Percentiles rank a stretch among this genome's conserved stretches.
Evolutionary conservation across 2,329 filamentous ascomycete species (phyloP).

Genomic region (Verticillium dahliae): DNA sequence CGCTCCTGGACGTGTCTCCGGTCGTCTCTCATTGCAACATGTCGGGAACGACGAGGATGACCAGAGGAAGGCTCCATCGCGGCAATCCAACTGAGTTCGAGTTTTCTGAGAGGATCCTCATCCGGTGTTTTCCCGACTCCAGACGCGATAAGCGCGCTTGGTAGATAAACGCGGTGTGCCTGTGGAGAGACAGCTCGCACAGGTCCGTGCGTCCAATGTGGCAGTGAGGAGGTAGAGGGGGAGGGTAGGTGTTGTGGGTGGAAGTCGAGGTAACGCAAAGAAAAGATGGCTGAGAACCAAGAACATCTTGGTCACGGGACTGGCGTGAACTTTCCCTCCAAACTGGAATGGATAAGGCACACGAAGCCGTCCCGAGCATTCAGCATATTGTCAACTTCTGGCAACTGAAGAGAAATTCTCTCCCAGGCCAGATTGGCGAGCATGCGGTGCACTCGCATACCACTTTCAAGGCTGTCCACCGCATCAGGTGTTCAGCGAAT

Average conservation of each 20-base stretch:
- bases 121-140: constrained; percentile 11
- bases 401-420: neutral
- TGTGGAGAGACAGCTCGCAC: neutral
- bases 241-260: neutral
- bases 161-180: neutral
- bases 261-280: neutral
- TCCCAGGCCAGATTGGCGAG: neutral
- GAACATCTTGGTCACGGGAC: neutral
- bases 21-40: constrained; percentile 35
- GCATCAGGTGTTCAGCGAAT: neutral
- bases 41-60: constrained; percentile 15
- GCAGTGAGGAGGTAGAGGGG: neutral
- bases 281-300: neutral
- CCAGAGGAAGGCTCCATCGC: constrained; percentile 8
- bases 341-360: neutral
- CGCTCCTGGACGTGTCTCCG: constrained; percentile 31
- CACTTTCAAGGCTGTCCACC: neutral
- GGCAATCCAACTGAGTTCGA: constrained; percentile 9
- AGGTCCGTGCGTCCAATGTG: neutral
- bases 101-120: constrained; percentile 11
- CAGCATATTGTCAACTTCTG: neutral
- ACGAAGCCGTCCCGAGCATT: neutral
- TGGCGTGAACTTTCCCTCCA: neutral
- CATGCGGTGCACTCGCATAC: neutral
- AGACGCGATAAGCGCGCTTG: constrained; percentile 6